A percentile compares a stretch with the other conserved stretches of the same genome.
phyloP scores from a whole-genome alignment of 495 filamentous ascomycete species.

The Penicillium roqueforti region DNA sequence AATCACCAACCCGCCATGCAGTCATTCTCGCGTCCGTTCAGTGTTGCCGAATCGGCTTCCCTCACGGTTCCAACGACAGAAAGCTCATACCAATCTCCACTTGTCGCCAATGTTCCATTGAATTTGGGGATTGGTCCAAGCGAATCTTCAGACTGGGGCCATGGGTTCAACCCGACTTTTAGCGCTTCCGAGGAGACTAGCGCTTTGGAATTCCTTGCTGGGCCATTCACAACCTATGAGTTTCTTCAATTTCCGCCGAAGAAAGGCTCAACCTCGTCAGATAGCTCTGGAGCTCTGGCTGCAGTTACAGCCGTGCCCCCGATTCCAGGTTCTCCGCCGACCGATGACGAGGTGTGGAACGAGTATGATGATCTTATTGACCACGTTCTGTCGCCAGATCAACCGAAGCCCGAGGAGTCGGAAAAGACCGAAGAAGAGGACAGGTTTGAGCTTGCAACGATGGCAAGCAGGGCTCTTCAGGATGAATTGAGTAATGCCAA shows the following conservation, averaged over 20 bases:
- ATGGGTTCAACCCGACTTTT: conserved; percentile 36
- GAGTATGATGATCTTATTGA: conserved; percentile 91
- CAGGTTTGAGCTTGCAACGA: conserved; percentile 37
- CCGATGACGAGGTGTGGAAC: conserved; percentile 88
- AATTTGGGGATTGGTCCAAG: conserved; percentile 4
- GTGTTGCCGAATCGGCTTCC: conserved; percentile 34
- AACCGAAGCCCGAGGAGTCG: conserved; percentile 18
- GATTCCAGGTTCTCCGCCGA: conserved; percentile 50
- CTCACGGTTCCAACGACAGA: conserved; percentile 20
- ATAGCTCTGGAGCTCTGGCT: conserved; percentile 60
- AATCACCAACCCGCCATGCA: conserved; percentile 66
- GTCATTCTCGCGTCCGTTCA: conserved; percentile 84
- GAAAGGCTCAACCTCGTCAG: conserved; percentile 65
- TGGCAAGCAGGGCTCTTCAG: conserved; percentile 42
- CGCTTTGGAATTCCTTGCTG: conserved; percentile 36
- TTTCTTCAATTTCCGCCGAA: conserved; percentile 72
- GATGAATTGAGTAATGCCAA: conserved; percentile 29
- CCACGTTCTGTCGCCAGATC: conserved; percentile 57
- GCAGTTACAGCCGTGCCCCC: conserved; percentile 62
- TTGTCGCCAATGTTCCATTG: conserved; percentile 12
- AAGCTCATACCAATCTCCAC: conserved; percentile 12
- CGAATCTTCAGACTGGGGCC: conserved; percentile 18
- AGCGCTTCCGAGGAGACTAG: conserved; percentile 34
- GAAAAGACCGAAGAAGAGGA: conserved; percentile 15
- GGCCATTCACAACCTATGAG: conserved; percentile 42